Evolutionary conservation across 257 asterid genomes (phyloP), one percentile per base, ranked within the genome.

Genomic region (Ophiorrhiza pumila): DNA sequence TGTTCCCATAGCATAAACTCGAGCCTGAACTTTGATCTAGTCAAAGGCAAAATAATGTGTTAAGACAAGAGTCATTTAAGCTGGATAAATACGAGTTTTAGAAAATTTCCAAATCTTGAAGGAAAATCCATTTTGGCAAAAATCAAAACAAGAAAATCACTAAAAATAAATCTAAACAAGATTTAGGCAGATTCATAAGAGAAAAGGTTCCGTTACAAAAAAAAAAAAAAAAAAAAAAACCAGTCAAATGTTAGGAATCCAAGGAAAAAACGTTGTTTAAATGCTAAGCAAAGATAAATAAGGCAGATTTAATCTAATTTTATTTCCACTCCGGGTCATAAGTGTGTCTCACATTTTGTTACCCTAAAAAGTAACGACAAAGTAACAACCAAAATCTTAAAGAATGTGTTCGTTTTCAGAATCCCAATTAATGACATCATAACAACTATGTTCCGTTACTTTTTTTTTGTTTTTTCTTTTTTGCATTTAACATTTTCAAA

Each of bases 331-430:
- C 47, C 13, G 57, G 43, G 71, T 78, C 80, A 81, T 73, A 41
- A 76, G 77, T 76, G 71, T 50, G 25, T 42, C 50, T 31, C 81
- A 76, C 76, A 74, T 78, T 81, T 76, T 27, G 42, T 27, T 67
- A 67, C 71, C 79, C 80, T 12, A 67, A 61, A 81, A 81, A 79
- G 83, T 71, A 74, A 53, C 78, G 82, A 76, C 80, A 81, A 78
- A 65, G 69, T 34, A 60, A 45, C 46, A 41, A 13, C n/a, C 52
- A 43, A 75, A 29, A 59, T 71, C 71, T 55, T 58, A 56, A 64
- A 39, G 61, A 72, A 46, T 32, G 73, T 68, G 62, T 43, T 69
- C 75, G 59, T 67, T 60, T 37, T 29, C 67, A 37, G 53, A 66
- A 81, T 71, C 76, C 71, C 79, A 57, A 72, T 69, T 68, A 72